Percentiles rank a stretch among this genome's conserved stretches.
Conservation (phyloP, 352 stramenopile species). For the Globisporangium ultimum region DNA sequence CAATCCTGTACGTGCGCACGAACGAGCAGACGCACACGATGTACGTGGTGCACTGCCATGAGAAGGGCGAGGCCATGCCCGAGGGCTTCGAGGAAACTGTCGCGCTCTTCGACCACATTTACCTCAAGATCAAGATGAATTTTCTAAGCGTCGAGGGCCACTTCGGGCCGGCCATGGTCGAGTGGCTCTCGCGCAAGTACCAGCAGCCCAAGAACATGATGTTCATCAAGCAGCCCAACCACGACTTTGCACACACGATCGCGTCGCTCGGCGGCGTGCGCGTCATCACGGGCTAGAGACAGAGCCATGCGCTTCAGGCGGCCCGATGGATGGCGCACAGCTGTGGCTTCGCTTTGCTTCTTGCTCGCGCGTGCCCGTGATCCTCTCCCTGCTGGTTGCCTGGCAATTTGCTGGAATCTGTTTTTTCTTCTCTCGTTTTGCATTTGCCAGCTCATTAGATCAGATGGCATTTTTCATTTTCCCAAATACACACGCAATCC, state of each 20-base stretch:
- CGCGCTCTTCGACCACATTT: constrained; percentile 91
- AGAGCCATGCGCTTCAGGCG: background rate
- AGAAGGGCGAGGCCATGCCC: constrained; percentile 46
- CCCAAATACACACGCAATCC: background rate
- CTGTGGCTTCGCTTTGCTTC: background rate
- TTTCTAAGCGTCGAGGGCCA: constrained; percentile 86
- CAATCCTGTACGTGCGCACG: constrained; percentile 93
- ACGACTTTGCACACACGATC: constrained; percentile 92
- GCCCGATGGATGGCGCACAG: background rate
- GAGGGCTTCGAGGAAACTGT: constrained; percentile 86
- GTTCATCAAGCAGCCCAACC: constrained; percentile 96
- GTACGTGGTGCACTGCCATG: constrained; percentile 90
- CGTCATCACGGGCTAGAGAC: constrained; percentile 83
- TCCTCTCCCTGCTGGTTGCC: background rate
- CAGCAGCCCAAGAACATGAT: constrained; percentile 93
- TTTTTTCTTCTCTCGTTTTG: background rate
- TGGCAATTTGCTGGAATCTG: no score
- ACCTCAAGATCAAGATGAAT: constrained; percentile 94
- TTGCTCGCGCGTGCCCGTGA: background rate
- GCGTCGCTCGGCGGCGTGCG: constrained; percentile 88
- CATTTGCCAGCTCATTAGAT: background rate
- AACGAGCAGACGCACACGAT: constrained; percentile 92
- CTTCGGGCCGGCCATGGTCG: constrained; percentile 89
- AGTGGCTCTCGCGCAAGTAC: constrained; percentile 90
- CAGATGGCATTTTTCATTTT: background rate